A percentile compares a stretch with the other conserved stretches of the same genome.
Conservation (phyloP, 2,329 filamentous ascomycete species). For the Bipolaris bicolor region DNA sequence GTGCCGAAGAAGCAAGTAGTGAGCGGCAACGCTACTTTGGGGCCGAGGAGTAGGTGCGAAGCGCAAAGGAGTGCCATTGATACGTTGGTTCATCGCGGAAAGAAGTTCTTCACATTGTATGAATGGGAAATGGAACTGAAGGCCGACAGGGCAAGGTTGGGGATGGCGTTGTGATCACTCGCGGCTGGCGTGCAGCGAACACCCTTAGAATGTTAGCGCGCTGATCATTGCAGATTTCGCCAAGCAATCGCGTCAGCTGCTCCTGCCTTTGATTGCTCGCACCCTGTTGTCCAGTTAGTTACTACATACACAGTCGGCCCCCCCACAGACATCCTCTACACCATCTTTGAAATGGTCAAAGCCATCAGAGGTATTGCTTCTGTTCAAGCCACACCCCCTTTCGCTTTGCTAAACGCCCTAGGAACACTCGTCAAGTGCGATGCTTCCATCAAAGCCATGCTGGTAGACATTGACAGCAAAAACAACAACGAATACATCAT, state of each 20-base stretch:
- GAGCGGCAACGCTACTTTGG: background rate
- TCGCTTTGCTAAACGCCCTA: conserved; percentile 26
- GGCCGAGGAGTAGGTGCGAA: background rate
- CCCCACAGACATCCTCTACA: conserved; percentile 9
- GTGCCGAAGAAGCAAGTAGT: conserved; percentile 4
- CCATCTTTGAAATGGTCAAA: conserved; percentile 58
- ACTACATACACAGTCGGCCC: conserved; percentile 9
- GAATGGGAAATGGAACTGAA: background rate
- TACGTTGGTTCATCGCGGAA: background rate
- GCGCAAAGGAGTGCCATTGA: background rate
- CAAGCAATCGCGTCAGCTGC: conserved; percentile 23
- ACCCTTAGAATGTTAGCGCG: conserved; percentile 10
- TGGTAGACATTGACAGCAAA: conserved; percentile 74
- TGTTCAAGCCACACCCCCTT: background rate
- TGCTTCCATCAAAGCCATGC: conserved; percentile 86
- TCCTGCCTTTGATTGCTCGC: conserved; percentile 10
- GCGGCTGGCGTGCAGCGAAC: background rate
- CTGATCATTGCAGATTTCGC: conserved; percentile 8
- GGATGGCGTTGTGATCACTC: background rate
- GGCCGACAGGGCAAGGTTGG: background rate
- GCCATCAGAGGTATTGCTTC: conserved; percentile 59
- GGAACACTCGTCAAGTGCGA: conserved; percentile 82
- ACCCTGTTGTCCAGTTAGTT: conserved; percentile 34
- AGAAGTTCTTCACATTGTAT: background rate
- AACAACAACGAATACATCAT: conserved; percentile 75